These are phyloP conservation scores for Coemansia furcata DNA, from an alignment of 192 early-diverging fungal genomes.

Conservation along the genomic window DNA sequence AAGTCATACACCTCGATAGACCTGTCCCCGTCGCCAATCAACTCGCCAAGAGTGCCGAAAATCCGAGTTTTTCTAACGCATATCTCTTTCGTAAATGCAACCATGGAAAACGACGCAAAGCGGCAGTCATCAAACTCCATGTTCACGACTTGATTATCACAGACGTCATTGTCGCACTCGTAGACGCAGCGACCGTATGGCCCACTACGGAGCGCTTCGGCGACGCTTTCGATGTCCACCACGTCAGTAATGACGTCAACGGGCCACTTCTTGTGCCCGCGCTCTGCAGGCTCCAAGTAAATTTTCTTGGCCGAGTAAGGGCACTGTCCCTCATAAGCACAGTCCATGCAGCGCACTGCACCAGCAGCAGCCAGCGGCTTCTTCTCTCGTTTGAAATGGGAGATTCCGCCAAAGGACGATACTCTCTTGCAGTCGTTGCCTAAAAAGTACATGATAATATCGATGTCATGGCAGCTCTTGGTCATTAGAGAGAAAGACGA, in stretches of 20 bases:
- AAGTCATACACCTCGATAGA: constrained; percentile 52
- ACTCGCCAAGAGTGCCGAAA: constrained; percentile 56
- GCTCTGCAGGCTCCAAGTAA: constrained; percentile 50
- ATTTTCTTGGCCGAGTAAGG: constrained; percentile 60
- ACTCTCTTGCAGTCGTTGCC: constrained; percentile 29
- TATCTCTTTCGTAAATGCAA: constrained; percentile 56
- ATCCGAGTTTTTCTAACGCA: constrained; percentile 58
- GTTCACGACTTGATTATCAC: constrained; percentile 64
- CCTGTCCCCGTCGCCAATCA: constrained; percentile 54
- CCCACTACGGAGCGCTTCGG: constrained; percentile 47
- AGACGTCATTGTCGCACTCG: constrained; percentile 68
- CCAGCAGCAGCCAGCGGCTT: constrained; percentile 60
- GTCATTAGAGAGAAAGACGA: constrained; percentile 62
- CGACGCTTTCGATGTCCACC: constrained; percentile 54
- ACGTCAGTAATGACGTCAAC: constrained; percentile 54
- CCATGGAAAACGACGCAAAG: constrained; percentile 59
- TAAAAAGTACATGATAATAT: constrained; percentile 52
- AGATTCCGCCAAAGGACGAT: constrained; percentile 61
- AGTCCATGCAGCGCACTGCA: constrained; percentile 57
- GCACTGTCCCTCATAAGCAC: constrained; percentile 55
- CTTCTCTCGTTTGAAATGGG: constrained; percentile 55
- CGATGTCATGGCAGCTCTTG: constrained; percentile 61
- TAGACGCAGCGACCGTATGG: constrained; percentile 70
- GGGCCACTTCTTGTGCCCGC: constrained; percentile 55
- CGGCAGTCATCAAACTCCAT: constrained; percentile 55